phyloP scores from a whole-genome alignment of 495 filamentous ascomycete species.

The Lasiosphaeria miniovina region DNA sequence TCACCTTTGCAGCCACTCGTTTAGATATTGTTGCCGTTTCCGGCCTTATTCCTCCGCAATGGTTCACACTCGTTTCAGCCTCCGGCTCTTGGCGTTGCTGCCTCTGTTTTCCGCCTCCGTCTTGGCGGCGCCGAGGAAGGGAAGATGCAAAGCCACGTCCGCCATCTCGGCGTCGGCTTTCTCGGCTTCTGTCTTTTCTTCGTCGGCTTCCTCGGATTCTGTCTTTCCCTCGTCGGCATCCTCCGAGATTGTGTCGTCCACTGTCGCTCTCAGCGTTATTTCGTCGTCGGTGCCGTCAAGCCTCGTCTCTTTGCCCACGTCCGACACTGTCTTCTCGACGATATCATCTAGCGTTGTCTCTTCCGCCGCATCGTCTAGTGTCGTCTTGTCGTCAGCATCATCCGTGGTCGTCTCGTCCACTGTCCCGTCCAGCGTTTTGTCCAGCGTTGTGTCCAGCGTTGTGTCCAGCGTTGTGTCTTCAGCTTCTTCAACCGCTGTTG shows the following conservation, averaged over 20 bases:
- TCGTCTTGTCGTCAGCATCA: not conserved
- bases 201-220: not conserved
- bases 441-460: not conserved
- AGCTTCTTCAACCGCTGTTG: not conserved
- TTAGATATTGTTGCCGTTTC: no score
- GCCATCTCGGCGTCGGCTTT: not conserved
- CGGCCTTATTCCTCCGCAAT: no score
- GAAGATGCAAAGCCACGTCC: not conserved
- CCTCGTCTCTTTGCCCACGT: no score
- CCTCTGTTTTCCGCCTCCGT: not conserved
- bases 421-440: not conserved
- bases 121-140: not conserved
- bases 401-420: not conserved
- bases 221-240: no score
- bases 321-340: no score
- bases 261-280: no score
- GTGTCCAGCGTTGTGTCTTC: not conserved
- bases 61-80: not conserved
- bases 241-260: no score
- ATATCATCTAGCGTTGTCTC: not conserved
- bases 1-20: no score
- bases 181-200: not conserved
- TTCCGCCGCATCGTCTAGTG: not conserved
- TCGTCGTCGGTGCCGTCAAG: no score
- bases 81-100: constrained; percentile 2